Conservation (phyloP, 208 protist species). For the Crithidia expoeki region DNA sequence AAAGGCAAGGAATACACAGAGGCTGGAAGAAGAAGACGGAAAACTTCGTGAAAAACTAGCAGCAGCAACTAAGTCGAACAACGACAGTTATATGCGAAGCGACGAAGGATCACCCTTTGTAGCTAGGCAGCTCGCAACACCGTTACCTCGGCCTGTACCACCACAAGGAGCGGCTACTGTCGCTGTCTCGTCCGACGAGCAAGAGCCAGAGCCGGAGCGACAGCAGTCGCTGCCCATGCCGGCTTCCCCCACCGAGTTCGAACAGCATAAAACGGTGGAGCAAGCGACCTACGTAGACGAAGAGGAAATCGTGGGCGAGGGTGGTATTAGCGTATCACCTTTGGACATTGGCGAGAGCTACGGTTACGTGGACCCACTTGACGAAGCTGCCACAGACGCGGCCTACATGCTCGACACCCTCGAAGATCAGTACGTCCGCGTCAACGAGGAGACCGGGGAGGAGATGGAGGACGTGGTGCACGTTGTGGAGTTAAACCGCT, state of each 20-base stretch:
- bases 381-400: slow-evolving; percentile 25
- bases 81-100: background rate
- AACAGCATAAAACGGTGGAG: background rate
- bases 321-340: background rate
- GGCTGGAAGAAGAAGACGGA: background rate
- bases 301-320: background rate
- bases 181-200: no score
- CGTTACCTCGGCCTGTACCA: slow-evolving; percentile 3
- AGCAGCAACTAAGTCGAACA: background rate
- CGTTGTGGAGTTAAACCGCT: slow-evolving; percentile 40
- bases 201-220: background rate
- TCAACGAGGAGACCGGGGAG: slow-evolving; percentile 48
- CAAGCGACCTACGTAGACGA: background rate
- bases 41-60: background rate
- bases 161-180: background rate
- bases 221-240: no score
- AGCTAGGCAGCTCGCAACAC: background rate
- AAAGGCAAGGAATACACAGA: background rate
- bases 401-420: slow-evolving; percentile 29
- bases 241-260: background rate
- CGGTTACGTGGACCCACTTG: slow-evolving; percentile 28
- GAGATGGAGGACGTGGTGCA: slow-evolving; percentile 49
- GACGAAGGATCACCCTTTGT: background rate
- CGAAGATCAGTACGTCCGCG: slow-evolving; percentile 44
- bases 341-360: slow-evolving; percentile 8